These are phyloP conservation scores for Haplographium delicatum DNA, from an alignment of 495 filamentous ascomycete species.

Conservation along the genomic window DNA sequence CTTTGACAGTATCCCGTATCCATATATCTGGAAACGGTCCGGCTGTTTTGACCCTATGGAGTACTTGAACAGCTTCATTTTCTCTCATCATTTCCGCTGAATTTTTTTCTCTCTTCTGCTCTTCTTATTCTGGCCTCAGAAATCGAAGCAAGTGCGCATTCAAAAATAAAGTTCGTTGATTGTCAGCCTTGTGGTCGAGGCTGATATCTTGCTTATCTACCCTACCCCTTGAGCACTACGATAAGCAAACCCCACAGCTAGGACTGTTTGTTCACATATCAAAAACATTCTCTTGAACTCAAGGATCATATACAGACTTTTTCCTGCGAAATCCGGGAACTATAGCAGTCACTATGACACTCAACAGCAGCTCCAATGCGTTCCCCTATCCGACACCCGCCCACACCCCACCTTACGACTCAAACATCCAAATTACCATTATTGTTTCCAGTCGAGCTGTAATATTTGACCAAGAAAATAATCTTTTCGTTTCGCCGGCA, in stretches of 20 bases:
- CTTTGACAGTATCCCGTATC: background rate
- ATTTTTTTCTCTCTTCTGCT: conserved; percentile 1
- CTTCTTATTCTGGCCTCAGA: background rate
- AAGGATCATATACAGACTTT: conserved; percentile 3
- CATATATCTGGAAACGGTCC: conserved; percentile 2
- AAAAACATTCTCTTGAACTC: background rate
- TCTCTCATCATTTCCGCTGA: background rate
- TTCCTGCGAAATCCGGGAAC: conserved; percentile 1
- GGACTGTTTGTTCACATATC: conserved; percentile 1
- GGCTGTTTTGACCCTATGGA: background rate
- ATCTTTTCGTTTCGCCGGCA: conserved; percentile 46
- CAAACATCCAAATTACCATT: conserved; percentile 51
- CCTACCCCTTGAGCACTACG: conserved; percentile 8
- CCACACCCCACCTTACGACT: conserved; percentile 25
- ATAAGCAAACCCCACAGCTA: conserved; percentile 20
- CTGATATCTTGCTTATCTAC: conserved; percentile 12
- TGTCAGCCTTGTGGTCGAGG: conserved; percentile 5
- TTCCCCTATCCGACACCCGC: conserved; percentile 25
- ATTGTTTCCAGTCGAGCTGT: conserved; percentile 80
- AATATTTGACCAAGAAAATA: conserved; percentile 59
- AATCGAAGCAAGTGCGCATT: background rate
- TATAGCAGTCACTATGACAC: conserved; percentile 23
- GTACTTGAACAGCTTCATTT: too few relatives aligned
- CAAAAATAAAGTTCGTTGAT: too few relatives aligned
- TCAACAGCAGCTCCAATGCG: conserved; percentile 18